Evolutionary conservation across 352 stramenopile species (phyloP).

Genomic region (Phytopythium aichiense): DNA sequence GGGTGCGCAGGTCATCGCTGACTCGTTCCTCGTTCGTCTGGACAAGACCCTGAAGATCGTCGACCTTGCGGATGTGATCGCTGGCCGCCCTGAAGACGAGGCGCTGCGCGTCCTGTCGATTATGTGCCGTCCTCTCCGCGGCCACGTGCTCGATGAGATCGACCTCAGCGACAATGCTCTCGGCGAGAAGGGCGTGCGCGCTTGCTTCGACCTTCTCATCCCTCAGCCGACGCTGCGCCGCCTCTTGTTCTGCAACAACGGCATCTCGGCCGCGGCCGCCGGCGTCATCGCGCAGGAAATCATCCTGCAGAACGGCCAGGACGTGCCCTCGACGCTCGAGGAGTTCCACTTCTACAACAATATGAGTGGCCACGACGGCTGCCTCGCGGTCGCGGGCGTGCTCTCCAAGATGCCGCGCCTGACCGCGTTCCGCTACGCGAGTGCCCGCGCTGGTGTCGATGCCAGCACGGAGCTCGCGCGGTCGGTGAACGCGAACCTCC

Average conservation of each 20-base stretch:
- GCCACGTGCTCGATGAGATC: constrained; percentile 79
- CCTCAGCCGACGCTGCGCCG: constrained; percentile 55
- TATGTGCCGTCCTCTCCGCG: constrained; percentile 72
- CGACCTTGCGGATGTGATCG: constrained; percentile 92
- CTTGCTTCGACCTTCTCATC: constrained; percentile 72
- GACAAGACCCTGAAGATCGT: constrained; percentile 43
- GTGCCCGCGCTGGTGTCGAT: constrained; percentile 48
- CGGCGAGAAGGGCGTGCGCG: constrained; percentile 70
- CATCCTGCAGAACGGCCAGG: constrained; percentile 52
- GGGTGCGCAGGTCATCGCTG: constrained; percentile 49
- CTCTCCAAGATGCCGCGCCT: constrained; percentile 45
- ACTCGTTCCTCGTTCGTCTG: constrained; percentile 48
- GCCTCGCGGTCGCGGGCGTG: constrained; percentile 51
- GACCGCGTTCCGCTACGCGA: constrained; percentile 59
- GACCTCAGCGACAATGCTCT: constrained; percentile 83
- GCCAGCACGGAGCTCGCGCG: constrained; percentile 47
- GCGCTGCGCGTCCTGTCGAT: constrained; percentile 83
- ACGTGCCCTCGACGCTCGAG: constrained; percentile 41
- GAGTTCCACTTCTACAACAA: constrained; percentile 88
- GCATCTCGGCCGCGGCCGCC: constrained; percentile 63
- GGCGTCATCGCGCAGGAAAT: constrained; percentile 64
- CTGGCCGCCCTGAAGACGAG: constrained; percentile 85
- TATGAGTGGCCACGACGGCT: constrained; percentile 77
- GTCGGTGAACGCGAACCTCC: constrained; percentile 42
- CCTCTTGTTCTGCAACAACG: constrained; percentile 76